Evolutionary conservation across 345 rosid species (phyloP), one percentile per base, ranked within the genome.

Genomic region (Gossypium anomalum): DNA sequence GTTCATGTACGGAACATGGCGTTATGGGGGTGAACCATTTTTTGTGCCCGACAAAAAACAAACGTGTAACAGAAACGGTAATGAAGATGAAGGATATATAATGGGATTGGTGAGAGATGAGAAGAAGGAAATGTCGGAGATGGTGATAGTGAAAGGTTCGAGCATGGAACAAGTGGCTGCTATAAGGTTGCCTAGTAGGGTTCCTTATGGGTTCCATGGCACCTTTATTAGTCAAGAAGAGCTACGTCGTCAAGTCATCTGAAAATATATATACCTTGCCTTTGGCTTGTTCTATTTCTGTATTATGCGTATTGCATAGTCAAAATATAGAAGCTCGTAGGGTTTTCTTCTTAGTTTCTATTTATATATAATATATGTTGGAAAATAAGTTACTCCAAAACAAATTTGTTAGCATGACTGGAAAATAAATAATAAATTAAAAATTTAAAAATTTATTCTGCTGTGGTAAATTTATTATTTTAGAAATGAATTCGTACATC

Each of bases 151-250:
- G 66, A 76, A 83, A 3, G 91, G 88, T 20, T 52, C 67, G 38
- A 82, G 38, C 65, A 83, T 90, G 92, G 75, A 88, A 78, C 84
- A 82, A 74, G 93, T 82, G 47, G 92, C 85, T 56, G 44, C 65
- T 9, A 85, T 93, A 22, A 66, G 44, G 58, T 25, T 93, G 79
- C 92, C 94, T 11, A 67, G 79, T 16, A 84, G 97, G 68, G 97
- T 90, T 13, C 92, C 98, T 3, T 89, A 88, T 19, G 94, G 94
- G 13, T 89, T 93, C 27, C 98, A 93, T 77, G 98, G 94, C 12
- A 84, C 90, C 10, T 90, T 90, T 80, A 82, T 90, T 2, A 76
- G 80, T 45, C 79, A 77, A 48, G 65, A 66, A 65, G 89, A 89
- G 29, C 77, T 89, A 27, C 79, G n/a, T 16, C 74, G 57, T 57